Evolutionary conservation across 306 rosid genomes (phyloP).

Genomic region (Prunus mume): DNA sequence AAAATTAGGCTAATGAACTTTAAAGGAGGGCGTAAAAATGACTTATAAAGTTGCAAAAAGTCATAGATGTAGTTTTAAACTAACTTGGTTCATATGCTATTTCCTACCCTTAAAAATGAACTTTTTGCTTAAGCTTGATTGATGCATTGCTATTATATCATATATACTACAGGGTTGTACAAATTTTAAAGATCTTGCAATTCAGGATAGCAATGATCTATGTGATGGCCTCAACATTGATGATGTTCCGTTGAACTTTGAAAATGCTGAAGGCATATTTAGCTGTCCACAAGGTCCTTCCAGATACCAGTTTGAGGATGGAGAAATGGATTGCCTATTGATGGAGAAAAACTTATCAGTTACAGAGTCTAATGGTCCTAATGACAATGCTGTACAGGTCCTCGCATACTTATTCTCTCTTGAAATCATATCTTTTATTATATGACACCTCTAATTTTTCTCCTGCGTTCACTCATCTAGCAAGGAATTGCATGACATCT

Average conservation of each 20-base stretch:
- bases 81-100: background rate
- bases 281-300: conserved; percentile 42
- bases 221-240: conserved; percentile 54
- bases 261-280: conserved; percentile 46
- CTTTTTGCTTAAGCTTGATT: background rate
- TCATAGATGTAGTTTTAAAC: background rate
- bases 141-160: background rate
- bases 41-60: background rate
- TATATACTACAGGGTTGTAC: conserved; percentile 38
- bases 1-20: background rate
- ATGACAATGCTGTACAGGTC: conserved; percentile 67
- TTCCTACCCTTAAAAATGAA: background rate
- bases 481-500: background rate
- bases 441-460: background rate
- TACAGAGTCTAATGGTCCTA: conserved; percentile 51
- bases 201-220: conserved; percentile 41
- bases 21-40: background rate
- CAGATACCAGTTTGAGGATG: conserved; percentile 50
- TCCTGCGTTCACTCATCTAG: background rate
- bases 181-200: conserved; percentile 43
- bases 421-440: background rate
- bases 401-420: conserved; percentile 9
- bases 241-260: conserved; percentile 39
- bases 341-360: conserved; percentile 56
- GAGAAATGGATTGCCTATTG: conserved; percentile 52